Percentiles rank a stretch among this genome's conserved stretches.
phyloP scores from a whole-genome alignment of 305 asterid species.

The Fraxinus platypoda region DNA sequence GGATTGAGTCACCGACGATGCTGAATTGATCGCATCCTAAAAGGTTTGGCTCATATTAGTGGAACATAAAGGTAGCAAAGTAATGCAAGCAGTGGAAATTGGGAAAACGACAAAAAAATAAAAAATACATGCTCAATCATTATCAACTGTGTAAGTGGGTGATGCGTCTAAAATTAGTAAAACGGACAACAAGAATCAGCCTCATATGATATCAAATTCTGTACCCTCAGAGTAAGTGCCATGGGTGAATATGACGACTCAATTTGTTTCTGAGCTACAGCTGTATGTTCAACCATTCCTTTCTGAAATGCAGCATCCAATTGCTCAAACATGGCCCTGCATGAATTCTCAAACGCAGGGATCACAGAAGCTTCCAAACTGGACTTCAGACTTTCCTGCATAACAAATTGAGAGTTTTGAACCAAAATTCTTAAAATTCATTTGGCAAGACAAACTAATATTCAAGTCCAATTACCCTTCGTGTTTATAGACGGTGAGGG shows the following conservation, averaged over 20 bases:
- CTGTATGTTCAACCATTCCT: conserved; percentile 79
- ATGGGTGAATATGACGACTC: conserved; percentile 80
- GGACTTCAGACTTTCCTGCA: conserved; percentile 79
- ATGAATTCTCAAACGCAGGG: conserved; percentile 88
- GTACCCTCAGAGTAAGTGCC: conserved; percentile 79
- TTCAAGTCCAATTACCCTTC: not conserved
- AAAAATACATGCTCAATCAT: not conserved
- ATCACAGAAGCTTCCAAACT: conserved; percentile 73
- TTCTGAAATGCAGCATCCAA: conserved; percentile 81
- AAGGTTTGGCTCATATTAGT: conserved; percentile 12
- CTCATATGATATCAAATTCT: not conserved
- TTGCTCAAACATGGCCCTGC: conserved; percentile 89
- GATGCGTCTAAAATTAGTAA: not conserved
- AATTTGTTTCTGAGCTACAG: conserved; percentile 68
- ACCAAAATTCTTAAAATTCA: not conserved
- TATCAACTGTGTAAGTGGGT: not conserved
- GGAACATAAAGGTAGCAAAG: conserved; percentile 13
- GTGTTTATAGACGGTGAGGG: not conserved
- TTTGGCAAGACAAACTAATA: not conserved
- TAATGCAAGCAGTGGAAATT: conserved; percentile 2
- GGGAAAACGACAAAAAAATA: not conserved
- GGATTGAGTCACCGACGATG: conserved; percentile 74
- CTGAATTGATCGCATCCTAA: conserved; percentile 86
- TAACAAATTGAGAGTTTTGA: conserved; percentile 16
- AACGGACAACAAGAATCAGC: not conserved